phyloP scores from a whole-genome alignment of 805 yeast species.

The Metschnikowia dekortorum region DNA sequence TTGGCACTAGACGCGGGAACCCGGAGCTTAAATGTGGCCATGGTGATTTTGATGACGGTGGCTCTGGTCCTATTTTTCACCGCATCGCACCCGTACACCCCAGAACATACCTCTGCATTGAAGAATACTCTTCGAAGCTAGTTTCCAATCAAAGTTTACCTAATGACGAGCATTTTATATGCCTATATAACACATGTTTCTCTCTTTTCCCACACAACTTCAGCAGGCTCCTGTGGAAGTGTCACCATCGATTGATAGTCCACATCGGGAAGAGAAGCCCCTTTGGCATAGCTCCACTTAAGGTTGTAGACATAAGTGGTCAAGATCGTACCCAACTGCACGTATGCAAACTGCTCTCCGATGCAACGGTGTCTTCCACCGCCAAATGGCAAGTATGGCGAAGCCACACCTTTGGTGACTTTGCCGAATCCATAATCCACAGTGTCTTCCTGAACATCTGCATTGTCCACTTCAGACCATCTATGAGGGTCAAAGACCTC shows the following conservation, averaged over 20 bases:
- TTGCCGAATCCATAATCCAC: slow-evolving; percentile 97
- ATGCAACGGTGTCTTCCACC: slow-evolving; percentile 99
- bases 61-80: not conserved
- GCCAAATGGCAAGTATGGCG: slow-evolving; percentile 96
- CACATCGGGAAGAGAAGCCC: slow-evolving; percentile 49
- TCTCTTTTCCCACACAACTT: slow-evolving; percentile 68
- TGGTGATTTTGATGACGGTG: slow-evolving; percentile 24
- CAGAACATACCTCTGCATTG: not conserved
- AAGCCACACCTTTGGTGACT: slow-evolving; percentile 90
- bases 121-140: no score
- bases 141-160: no score
- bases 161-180: not conserved
- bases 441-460: slow-evolving; percentile 33
- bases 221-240: slow-evolving; percentile 76
- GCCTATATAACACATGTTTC: slow-evolving; percentile 28
- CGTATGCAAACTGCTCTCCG: slow-evolving; percentile 96
- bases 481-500: slow-evolving; percentile 75
- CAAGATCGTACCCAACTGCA: slow-evolving; percentile 84
- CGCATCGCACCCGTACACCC: slow-evolving; percentile 3
- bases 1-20: slow-evolving; percentile 98
- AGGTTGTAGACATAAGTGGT: slow-evolving; percentile 69
- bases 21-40: slow-evolving; percentile 53
- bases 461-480: slow-evolving; percentile 48
- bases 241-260: slow-evolving; percentile 93
- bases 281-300: slow-evolving; percentile 60